phyloP scores from a whole-genome alignment of 2,329 filamentous ascomycete genomes.

The Volutella citrinella region DNA sequence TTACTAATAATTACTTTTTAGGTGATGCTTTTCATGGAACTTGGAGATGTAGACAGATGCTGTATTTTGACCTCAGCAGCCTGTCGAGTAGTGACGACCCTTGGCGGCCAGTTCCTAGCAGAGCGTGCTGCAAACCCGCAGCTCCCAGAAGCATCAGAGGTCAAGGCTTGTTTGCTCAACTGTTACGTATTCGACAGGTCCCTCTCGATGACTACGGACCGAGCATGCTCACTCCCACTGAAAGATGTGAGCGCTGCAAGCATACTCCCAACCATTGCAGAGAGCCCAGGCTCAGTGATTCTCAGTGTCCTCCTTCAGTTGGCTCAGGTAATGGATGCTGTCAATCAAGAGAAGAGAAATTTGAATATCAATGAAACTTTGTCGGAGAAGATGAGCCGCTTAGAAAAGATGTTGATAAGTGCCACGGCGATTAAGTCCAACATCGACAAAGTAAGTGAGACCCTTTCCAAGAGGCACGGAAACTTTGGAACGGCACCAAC shows the following conservation, averaged over 20 bases:
- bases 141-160: not conserved
- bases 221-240: constrained; percentile 1
- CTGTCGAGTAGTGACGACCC: not conserved
- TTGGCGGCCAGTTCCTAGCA: not conserved
- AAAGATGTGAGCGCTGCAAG: not conserved
- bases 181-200: constrained; percentile 4
- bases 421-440: too few relatives aligned
- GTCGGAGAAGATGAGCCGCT: too few relatives aligned
- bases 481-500: too few relatives aligned
- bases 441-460: too few relatives aligned
- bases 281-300: too few relatives aligned
- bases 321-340: too few relatives aligned
- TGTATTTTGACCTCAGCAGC: constrained; percentile 4
- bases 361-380: too few relatives aligned
- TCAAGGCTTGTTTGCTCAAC: constrained; percentile 1
- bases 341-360: too few relatives aligned
- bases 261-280: not conserved
- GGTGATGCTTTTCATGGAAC: constrained; percentile 5
- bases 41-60: constrained; percentile 2
- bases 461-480: too few relatives aligned
- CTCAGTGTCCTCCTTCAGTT: too few relatives aligned
- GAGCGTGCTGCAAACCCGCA: not conserved
- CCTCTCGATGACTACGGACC: constrained; percentile 3
- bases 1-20: not conserved
- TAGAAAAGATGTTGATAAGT: too few relatives aligned